phyloP scores from a whole-genome alignment of 1,284 basidiomycete genomes.

The Amylostereum areolatum region DNA sequence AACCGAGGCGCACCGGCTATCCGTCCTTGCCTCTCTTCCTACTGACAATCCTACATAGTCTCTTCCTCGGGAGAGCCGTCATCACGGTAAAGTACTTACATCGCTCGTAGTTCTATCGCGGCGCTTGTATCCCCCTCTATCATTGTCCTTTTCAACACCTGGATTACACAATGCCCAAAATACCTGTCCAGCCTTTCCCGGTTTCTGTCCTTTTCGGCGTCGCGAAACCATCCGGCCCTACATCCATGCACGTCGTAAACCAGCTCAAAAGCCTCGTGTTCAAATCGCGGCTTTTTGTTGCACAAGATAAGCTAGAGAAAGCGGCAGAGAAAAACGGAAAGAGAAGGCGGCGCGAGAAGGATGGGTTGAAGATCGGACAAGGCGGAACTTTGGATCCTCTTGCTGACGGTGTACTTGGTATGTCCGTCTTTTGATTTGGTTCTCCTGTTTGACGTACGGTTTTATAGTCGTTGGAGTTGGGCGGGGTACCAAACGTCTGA shows the following conservation, averaged over 20 bases:
- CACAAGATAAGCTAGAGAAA: constrained; percentile 45
- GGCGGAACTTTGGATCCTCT: constrained; percentile 96
- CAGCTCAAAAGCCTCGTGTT: constrained; percentile 77
- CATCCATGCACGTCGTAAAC: constrained; percentile 90
- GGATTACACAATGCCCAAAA: constrained; percentile 56
- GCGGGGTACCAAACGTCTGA: constrained; percentile 85
- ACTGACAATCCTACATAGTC: too few relatives aligned
- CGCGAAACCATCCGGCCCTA: constrained; percentile 81
- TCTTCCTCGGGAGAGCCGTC: too few relatives aligned
- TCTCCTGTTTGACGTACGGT: constrained; percentile 6
- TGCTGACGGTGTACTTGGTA: constrained; percentile 89
- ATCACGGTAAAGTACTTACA: too few relatives aligned
- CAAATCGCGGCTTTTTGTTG: constrained; percentile 78
- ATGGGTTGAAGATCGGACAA: constrained; percentile 76
- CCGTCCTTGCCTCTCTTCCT: too few relatives aligned
- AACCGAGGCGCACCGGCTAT: too few relatives aligned
- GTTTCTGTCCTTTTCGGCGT: constrained; percentile 80
- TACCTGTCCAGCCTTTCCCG: constrained; percentile 45
- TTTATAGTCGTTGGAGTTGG: constrained; percentile 82
- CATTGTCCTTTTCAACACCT: too few relatives aligned
- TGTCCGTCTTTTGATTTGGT: constrained; percentile 12
- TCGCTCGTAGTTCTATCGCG: too few relatives aligned
- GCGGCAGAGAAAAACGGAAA: constrained; percentile 29
- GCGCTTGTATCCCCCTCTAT: too few relatives aligned
- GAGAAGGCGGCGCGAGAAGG: constrained; percentile 31